These are phyloP conservation scores for Mucor ambiguus DNA, from an alignment of 371 early-diverging fungal genomes.

Conservation along the genomic window DNA sequence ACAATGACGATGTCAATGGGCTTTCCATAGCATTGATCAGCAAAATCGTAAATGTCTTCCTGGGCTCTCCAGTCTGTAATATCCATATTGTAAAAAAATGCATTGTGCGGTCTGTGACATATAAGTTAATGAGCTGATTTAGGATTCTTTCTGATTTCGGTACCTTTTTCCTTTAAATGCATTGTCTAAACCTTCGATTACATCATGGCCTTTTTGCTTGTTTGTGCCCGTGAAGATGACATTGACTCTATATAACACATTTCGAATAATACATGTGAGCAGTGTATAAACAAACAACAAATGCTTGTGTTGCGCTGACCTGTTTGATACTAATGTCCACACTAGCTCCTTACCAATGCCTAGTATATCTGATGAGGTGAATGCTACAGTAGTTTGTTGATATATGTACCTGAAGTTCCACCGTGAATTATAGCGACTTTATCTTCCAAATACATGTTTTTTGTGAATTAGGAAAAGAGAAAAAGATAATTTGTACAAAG, in stretches of 20 bases:
- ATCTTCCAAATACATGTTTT: conserved; percentile 20
- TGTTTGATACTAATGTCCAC: conserved; percentile 12
- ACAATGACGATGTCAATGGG: conserved; percentile 63
- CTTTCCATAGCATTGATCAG: conserved; percentile 45
- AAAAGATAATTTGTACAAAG: neutral
- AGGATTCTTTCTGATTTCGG: neutral
- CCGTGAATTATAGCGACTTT: conserved; percentile 29
- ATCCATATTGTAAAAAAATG: conserved; percentile 52
- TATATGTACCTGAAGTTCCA: conserved; percentile 34
- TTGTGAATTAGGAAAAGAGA: neutral
- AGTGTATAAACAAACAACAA: neutral
- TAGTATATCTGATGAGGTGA: neutral
- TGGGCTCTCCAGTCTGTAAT: conserved; percentile 57
- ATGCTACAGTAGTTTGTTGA: neutral
- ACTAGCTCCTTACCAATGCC: conserved; percentile 37
- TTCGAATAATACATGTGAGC: neutral
- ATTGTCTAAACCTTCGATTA: conserved; percentile 13
- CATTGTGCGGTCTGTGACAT: conserved; percentile 16
- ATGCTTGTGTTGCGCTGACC: conserved; percentile 13
- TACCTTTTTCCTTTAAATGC: conserved; percentile 9
- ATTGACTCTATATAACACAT: conserved; percentile 16
- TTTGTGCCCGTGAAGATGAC: conserved; percentile 37
- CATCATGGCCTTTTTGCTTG: conserved; percentile 25
- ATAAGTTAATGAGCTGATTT: neutral
- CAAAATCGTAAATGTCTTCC: conserved; percentile 42